Percentiles rank a stretch among this genome's conserved stretches.
Evolutionary conservation across 2,329 filamentous ascomycete species (phyloP).

Genomic region (Cylindrodendrum hubeiense): DNA sequence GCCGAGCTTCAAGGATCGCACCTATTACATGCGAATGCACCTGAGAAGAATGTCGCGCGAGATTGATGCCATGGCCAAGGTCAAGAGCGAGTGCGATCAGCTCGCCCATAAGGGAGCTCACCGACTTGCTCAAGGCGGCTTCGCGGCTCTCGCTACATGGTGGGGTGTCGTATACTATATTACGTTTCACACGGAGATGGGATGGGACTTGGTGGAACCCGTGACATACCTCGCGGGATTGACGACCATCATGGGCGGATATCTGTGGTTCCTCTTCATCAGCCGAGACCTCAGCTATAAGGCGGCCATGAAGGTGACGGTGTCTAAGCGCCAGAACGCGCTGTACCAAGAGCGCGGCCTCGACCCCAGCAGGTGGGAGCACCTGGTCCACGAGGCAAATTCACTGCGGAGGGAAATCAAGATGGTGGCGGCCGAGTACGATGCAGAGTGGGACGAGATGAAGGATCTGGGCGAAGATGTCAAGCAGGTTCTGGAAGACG

Average conservation of each 20-base stretch:
- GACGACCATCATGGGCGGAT: conserved; percentile 87
- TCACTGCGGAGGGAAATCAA: conserved; percentile 82
- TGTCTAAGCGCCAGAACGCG: conserved; percentile 80
- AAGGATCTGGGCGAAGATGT: conserved; percentile 78
- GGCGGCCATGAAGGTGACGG: conserved; percentile 87
- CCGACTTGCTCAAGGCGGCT: conserved; percentile 83
- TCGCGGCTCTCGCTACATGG: conserved; percentile 79
- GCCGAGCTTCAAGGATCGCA: conserved; percentile 90
- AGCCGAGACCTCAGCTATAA: conserved; percentile 91
- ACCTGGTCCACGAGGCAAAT: conserved; percentile 84
- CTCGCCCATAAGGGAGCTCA: conserved; percentile 84
- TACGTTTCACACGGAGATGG: conserved; percentile 79
- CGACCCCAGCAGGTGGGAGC: conserved; percentile 82
- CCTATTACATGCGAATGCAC: conserved; percentile 84
- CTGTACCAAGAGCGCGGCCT: conserved; percentile 84
- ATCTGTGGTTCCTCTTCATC: conserved; percentile 94
- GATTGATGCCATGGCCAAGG: conserved; percentile 75
- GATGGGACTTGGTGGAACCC: conserved; percentile 93
- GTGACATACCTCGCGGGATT: conserved; percentile 92
- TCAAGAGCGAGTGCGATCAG: conserved; percentile 86
- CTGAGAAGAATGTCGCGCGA: conserved; percentile 77
- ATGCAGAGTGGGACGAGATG: conserved; percentile 88
- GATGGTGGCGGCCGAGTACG: conserved; percentile 85
- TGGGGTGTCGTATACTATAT: conserved; percentile 85
- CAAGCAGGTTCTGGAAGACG: conserved; percentile 67